Conservation (phyloP, 179 eudicot species). For the Spergularia azorica region DNA sequence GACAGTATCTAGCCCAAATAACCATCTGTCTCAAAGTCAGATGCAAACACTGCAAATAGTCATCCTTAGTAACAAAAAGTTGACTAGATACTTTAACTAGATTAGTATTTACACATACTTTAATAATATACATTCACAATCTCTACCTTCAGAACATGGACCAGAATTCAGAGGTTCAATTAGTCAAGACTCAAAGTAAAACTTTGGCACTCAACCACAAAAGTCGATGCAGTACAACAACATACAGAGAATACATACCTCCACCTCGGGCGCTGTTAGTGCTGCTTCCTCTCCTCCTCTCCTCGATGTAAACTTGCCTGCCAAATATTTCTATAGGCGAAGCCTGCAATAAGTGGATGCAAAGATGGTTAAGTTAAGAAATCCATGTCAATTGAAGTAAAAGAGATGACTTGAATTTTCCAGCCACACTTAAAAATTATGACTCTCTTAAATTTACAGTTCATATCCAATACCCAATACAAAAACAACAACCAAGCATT, state of each 20-base stretch:
- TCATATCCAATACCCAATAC: too few relatives aligned
- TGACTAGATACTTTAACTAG: not conserved
- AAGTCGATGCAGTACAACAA: not conserved
- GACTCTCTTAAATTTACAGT: too few relatives aligned
- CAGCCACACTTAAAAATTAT: too few relatives aligned
- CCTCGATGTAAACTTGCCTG: slow-evolving; percentile 75
- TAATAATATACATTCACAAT: not conserved
- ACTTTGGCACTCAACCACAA: not conserved
- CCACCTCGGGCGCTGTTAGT: slow-evolving; percentile 68
- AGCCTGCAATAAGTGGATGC: slow-evolving; percentile 48
- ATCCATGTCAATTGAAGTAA: not conserved
- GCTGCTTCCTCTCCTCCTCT: slow-evolving; percentile 65
- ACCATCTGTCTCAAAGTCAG: not conserved
- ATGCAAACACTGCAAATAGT: not conserved
- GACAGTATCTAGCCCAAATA: not conserved
- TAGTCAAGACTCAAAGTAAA: not conserved
- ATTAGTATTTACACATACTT: not conserved
- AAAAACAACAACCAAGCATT: too few relatives aligned
- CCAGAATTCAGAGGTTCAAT: not conserved
- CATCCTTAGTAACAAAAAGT: not conserved
- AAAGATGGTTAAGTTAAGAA: slow-evolving; percentile 3
- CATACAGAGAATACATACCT: slow-evolving; percentile 45
- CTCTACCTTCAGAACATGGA: not conserved
- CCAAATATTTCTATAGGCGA: slow-evolving; percentile 86
- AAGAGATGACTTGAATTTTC: too few relatives aligned